Evolutionary conservation across 2,329 filamentous ascomycete species (phyloP), one percentile per base, ranked within the genome.

Genomic region (Nemania bipapillata): DNA sequence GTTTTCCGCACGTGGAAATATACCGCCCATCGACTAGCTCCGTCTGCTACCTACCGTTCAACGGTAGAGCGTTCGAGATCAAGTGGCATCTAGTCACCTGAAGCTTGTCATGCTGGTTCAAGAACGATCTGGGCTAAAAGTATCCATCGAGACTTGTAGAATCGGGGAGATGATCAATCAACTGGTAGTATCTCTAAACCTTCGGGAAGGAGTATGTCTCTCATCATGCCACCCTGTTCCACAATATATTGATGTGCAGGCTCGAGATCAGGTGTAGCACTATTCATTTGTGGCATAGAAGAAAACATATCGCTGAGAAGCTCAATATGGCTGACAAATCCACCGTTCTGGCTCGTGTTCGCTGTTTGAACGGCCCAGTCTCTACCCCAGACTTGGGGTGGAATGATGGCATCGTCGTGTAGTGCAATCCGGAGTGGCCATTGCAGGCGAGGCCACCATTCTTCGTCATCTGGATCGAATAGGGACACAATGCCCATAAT

Each of bases 401-500:
- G 86, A 26, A 89, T 87, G 20, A 82, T 79, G 58, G 79, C 77
- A 22, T 84, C 83, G 32, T 89, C 86, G 76, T 86, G 86, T n/a
- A 89, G 77, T 4, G 86, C 86, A 55, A 89, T 87, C 9, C 85
- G 83, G 60, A 89, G 80, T 0, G 87, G 86, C 87, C 87, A 89
- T 73, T 89, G 86, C 5, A 89, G 80, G 70, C 88, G 86, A 37
- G 84, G 83, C 87, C 86, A 89, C 87, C 87, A 89, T 59, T 83
- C 81, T 45, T 77, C 74, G 28, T 86, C 88, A 55, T 87, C 85
- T 1, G 84, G 82, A 74, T 88, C 85, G 75, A 89, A 89, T 40
- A 89, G 78, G 40, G 84, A 85, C 22, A 88, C 84, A 26, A 91
- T 84, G 22, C 90, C 89, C 75, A 88, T 86, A 17, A 92, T 87